Evolutionary conservation across 495 filamentous ascomycete genomes (phyloP), one percentile per base, ranked within the genome.

Genomic region (Oidiodendron maius): DNA sequence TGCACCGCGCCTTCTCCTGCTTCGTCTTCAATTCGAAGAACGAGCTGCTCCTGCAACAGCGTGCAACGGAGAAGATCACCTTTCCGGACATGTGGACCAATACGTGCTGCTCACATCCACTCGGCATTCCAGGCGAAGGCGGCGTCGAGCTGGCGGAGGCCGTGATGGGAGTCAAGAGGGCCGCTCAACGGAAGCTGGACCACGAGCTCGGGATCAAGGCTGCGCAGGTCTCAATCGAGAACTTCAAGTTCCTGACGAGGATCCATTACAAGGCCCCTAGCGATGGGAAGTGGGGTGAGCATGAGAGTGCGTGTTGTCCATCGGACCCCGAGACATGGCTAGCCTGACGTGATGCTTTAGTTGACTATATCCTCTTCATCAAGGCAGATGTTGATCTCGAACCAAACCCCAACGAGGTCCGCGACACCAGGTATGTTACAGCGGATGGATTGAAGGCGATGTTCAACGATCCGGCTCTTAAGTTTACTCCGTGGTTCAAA

Each of bases 61-160:
- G 93, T 56, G 93, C 93, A 40, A 71, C 85, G 37, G 91, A 96
- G 71, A 99, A 99, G 75, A 99, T 99, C 66, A 99, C 93, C 13
- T 99, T 99, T 72, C 93, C 93, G 25, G 87, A 90, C 63, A 91
- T 96, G 88, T 99, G 93, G 93, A 99, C 93, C 48, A 99, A 99
- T 69, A 99, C 93, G 32, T 99, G 93, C 77, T 99, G 93, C 73
- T 99, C 93, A 24, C 93, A 99, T 67, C 93, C 93, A 8, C 74
- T 99, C 44, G 88, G 88, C 23, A 84, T 96, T 46, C 84, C 93
- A 16, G 85, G 81, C 17, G 93, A 99, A 77, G 95, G 89, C 2
- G 93, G 93, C 45, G 77, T 82, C 11, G 84, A 87, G 61, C 75
- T 98, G 17, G 82, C 81, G 18, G 83, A 84, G 50, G 84, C 90